Evolutionary conservation across 257 asterid genomes (phyloP).

Genomic region (Cruciata laevipes): DNA sequence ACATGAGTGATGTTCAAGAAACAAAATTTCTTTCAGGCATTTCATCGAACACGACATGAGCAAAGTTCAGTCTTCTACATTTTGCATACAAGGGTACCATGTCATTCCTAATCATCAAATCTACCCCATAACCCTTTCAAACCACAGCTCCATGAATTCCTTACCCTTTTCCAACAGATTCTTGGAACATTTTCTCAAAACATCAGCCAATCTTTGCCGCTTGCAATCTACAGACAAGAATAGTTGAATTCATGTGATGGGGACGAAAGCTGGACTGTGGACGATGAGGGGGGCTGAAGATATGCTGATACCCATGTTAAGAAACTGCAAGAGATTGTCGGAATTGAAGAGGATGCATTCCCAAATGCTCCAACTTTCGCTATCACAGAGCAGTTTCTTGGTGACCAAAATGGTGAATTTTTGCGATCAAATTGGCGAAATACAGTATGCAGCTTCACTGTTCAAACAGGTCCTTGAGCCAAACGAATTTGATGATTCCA

Average conservation of each 20-base stretch:
- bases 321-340: conserved; percentile 32
- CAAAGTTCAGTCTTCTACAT: conserved; percentile 37
- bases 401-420: conserved; percentile 71
- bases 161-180: conserved; percentile 34
- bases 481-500: too few species aligned
- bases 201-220: conserved; percentile 36
- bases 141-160: conserved; percentile 43
- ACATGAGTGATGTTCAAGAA: conserved; percentile 56
- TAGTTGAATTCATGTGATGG: conserved; percentile 20
- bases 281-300: conserved; percentile 52
- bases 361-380: conserved; percentile 53
- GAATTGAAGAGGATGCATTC: conserved; percentile 57
- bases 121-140: conserved; percentile 37
- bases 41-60: conserved; percentile 36
- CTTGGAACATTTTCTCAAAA: conserved; percentile 43
- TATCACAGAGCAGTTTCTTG: conserved; percentile 61
- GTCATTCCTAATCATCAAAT: conserved; percentile 36
- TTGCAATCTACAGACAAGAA: too few species aligned
- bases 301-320: conserved; percentile 39
- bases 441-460: conserved; percentile 43
- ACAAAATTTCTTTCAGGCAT: conserved; percentile 54
- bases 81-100: conserved; percentile 43
- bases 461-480: too few species aligned
- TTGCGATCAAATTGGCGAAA: conserved; percentile 52
- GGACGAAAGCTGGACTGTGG: conserved; percentile 29